Conservation (phyloP, 495 filamentous ascomycete genomes). For the Jackrogersella minutella region DNA sequence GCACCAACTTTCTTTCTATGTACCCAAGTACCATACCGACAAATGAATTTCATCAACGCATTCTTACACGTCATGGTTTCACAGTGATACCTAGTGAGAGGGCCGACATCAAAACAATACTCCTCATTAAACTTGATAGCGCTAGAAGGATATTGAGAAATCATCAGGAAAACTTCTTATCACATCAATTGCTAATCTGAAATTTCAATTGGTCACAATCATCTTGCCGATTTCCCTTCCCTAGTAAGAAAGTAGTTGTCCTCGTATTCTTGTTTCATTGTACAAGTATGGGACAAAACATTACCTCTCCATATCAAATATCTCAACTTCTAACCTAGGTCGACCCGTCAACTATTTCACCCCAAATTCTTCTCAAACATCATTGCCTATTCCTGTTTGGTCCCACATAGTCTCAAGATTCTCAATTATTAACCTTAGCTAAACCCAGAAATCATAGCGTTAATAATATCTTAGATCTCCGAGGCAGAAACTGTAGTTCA, state of each 20-base stretch:
- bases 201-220: too few species aligned
- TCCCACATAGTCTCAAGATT: not conserved
- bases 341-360: not conserved
- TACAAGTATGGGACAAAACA: not conserved
- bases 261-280: not conserved
- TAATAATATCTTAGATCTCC: not conserved
- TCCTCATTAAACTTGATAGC: too few species aligned
- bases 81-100: too few species aligned
- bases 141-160: too few species aligned
- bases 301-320: not conserved
- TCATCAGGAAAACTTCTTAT: too few species aligned
- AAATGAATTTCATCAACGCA: too few species aligned
- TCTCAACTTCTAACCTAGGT: not conserved
- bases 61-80: too few species aligned
- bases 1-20: too few species aligned
- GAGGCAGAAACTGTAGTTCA: not conserved
- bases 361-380: not conserved
- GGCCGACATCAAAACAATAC: too few species aligned
- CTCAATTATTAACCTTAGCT: not conserved
- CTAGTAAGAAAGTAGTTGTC: not conserved
- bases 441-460: conserved; percentile 1
- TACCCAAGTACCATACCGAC: too few species aligned
- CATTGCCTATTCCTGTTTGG: not conserved
- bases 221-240: not conserved
- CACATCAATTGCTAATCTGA: too few species aligned